A percentile compares a stretch with the other conserved stretches of the same genome.
Evolutionary conservation across 106 monocot species (phyloP).

Genomic region (Gastrodia elata): DNA sequence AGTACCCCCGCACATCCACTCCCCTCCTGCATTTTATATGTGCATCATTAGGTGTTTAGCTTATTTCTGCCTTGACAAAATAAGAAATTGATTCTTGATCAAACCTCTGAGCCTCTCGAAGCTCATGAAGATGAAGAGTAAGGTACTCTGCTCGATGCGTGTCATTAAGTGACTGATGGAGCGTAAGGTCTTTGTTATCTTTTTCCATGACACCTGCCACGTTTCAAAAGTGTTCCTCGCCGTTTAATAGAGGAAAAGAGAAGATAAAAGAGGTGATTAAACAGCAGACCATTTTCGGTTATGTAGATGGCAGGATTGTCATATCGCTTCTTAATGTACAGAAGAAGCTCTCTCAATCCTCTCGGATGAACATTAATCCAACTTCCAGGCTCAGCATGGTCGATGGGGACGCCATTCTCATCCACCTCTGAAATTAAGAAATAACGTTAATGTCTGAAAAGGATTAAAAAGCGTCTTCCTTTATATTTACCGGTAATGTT

Average conservation of each 20-base stretch:
- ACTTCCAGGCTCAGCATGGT: conserved; percentile 11
- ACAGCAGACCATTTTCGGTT: conserved; percentile 14
- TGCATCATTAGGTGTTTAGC: too few relatives aligned
- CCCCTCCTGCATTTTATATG: conserved; percentile 14
- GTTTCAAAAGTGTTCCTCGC: not conserved
- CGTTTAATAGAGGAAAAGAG: not conserved
- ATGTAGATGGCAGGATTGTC: conserved; percentile 11
- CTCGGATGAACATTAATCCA: conserved; percentile 12
- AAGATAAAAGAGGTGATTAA: not conserved
- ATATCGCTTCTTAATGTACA: conserved; percentile 5
- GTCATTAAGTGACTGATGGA: conserved; percentile 27
- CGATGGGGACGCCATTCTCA: not conserved
- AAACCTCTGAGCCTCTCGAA: conserved; percentile 2
- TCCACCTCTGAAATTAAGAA: not conserved
- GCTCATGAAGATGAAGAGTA: conserved; percentile 7
- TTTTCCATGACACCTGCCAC: conserved; percentile 13
- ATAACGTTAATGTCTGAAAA: not conserved
- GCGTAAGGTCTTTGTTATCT: conserved; percentile 13
- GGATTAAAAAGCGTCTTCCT: too few relatives aligned
- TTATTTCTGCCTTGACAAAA: too few relatives aligned
- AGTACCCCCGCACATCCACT: conserved; percentile 30
- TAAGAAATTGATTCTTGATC: not conserved
- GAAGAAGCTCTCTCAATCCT: conserved; percentile 4
- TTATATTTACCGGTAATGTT: conserved; percentile 1
- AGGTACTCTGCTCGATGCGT: conserved; percentile 3